Percentiles rank a stretch among this genome's conserved stretches.
phyloP scores from a whole-genome alignment of 805 yeast species.

The Aciculoconidium aculeatum region DNA sequence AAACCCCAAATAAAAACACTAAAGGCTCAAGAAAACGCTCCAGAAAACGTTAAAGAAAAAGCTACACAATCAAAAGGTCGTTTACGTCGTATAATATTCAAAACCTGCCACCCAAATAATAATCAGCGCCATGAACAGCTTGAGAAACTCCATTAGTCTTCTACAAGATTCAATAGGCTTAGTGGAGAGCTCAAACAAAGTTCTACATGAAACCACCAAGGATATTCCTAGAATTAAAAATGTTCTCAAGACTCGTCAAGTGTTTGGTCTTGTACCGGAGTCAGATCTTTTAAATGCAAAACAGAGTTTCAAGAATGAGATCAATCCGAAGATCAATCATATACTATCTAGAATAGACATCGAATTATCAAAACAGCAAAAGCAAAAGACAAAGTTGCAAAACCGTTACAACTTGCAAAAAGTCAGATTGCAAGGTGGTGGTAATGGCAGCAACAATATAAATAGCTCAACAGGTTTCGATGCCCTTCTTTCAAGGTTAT shows the following conservation, averaged over 20 bases:
- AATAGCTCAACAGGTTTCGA: conserved; percentile 9
- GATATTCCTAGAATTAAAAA: conserved; percentile 36
- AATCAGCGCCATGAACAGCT: conserved; percentile 7
- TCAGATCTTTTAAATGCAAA: conserved; percentile 39
- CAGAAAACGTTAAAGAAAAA: too few species aligned
- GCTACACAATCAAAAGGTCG: too few species aligned
- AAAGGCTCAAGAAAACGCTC: too few species aligned
- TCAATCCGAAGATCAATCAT: conserved; percentile 37
- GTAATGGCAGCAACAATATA: too few species aligned
- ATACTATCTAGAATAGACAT: conserved; percentile 25
- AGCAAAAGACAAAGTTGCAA: conserved; percentile 25
- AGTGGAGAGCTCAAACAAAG: conserved; percentile 25
- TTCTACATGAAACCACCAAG: conserved; percentile 29
- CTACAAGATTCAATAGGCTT: conserved; percentile 29
- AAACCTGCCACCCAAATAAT: too few species aligned
- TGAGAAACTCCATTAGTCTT: conserved; percentile 24
- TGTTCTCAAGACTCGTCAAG: conserved; percentile 39
- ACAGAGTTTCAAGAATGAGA: conserved; percentile 26
- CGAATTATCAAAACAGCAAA: conserved; percentile 27
- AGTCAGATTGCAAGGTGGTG: conserved; percentile 29
- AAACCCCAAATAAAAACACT: too few species aligned
- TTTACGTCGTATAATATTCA: too few species aligned
- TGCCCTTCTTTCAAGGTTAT: conserved; percentile 9
- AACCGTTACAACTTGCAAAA: conserved; percentile 37
- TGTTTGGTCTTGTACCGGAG: conserved; percentile 49